Evolutionary conservation across 768 basidiomycete species (phyloP), one percentile per base, ranked within the genome.

Genomic region (Pleurotus citrinopileatus): DNA sequence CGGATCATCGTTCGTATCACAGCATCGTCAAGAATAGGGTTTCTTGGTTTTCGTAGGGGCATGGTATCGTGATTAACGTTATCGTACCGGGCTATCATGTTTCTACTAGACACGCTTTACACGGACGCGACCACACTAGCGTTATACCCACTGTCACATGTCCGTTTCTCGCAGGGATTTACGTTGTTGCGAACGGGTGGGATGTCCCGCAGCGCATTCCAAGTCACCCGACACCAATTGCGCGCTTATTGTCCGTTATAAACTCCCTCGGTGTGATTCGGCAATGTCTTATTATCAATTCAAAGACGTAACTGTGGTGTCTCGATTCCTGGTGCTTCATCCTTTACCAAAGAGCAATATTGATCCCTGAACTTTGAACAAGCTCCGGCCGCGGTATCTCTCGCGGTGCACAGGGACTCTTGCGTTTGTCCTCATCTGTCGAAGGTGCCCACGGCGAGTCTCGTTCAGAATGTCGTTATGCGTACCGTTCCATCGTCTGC

Each of bases 121-220:
- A 34, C 27, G n/a, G 3, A 51, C 48, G 34, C 48, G 48, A 51
- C 34, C 23, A 10, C 12, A 36, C 34, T 25, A 34, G n/a, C 48
- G 48, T 38, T 51, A 37, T 51, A 36, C 29, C 34, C 32, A 19
- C 13, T 34, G 48, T 51, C 48, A 51, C 34, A 37, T 51, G 48
- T 37, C 29, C 48, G 46, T 51, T 51, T 51, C 48, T 36, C 23
- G 19, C 22, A 22, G 10, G 48, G 45, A 8, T 8, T 47, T 47
- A 32, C 45, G 45, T 47, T 26, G 27, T 12, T 47, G 27, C 26
- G 20, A 15, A 28, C 15, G n/a, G 15, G 45, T 15, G 19, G 13
- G 43, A 17, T 23, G 32, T 20, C 13, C 22, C 19, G 19, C 20
- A 23, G 19, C 22, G 9, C 3, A n/a, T 25, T 51, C 6, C 15